These are phyloP conservation scores for Gnomoniopsis sp. DNA, from an alignment of 2,329 filamentous ascomycete species.

Conservation along the genomic window DNA sequence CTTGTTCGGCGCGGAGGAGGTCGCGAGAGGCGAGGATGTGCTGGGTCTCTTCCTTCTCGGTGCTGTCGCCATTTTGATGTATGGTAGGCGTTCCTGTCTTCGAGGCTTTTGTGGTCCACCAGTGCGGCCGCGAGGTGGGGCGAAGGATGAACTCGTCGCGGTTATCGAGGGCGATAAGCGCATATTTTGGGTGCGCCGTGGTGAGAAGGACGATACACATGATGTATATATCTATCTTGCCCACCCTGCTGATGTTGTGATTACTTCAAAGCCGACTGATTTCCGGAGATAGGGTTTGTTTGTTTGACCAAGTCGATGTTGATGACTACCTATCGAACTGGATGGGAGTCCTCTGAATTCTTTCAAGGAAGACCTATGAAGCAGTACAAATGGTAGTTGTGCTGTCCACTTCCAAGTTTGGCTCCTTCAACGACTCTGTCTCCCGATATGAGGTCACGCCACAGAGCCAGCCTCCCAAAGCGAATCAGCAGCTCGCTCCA, in stretches of 20 bases:
- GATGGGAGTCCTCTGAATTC: background rate
- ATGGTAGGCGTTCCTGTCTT: constrained; percentile 14
- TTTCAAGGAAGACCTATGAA: background rate
- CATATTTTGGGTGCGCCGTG: constrained; percentile 71
- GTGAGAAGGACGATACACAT: constrained; percentile 81
- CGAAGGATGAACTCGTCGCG: constrained; percentile 70
- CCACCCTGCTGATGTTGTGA: background rate
- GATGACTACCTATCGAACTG: background rate
- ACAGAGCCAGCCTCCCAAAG: background rate
- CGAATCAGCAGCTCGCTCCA: background rate
- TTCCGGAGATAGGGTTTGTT: background rate
- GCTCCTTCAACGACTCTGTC: background rate
- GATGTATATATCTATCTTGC: constrained; percentile 11
- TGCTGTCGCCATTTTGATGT: constrained; percentile 9
- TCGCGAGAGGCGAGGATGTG: constrained; percentile 58
- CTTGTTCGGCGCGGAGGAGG: constrained; percentile 57
- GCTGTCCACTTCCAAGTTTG: background rate
- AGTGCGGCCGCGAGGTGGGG: constrained; percentile 61
- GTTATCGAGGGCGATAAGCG: constrained; percentile 73
- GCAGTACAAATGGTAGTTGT: background rate
- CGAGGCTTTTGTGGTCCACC: constrained; percentile 49
- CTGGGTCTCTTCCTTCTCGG: constrained; percentile 15
- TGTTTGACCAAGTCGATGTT: background rate
- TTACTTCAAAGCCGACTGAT: background rate
- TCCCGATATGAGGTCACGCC: background rate